A percentile compares a stretch with the other conserved stretches of the same genome.
These are phyloP conservation scores for Pleurotus pulmonarius DNA, from an alignment of 768 basidiomycete species.

Conservation along the genomic window DNA sequence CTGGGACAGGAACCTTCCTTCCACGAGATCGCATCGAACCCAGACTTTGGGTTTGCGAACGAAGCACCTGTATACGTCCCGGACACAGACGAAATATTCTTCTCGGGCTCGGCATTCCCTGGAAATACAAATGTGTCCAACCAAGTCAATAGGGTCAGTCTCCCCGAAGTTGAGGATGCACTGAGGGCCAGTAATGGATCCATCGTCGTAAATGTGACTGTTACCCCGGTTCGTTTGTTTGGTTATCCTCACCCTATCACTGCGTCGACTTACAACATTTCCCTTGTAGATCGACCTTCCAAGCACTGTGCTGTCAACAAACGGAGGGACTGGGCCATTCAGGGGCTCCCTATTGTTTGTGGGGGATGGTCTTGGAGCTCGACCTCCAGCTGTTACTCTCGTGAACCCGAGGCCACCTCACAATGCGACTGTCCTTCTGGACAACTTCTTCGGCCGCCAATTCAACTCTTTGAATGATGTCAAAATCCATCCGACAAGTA, in stretches of 20 bases:
- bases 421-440: slow-evolving; percentile 65
- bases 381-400: slow-evolving; percentile 58
- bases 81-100: slow-evolving; percentile 66
- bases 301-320: slow-evolving; percentile 62
- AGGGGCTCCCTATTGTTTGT: slow-evolving; percentile 54
- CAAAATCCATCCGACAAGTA: slow-evolving; percentile 62
- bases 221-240: slow-evolving; percentile 31
- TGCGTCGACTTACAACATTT: slow-evolving; percentile 3
- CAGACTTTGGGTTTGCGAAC: slow-evolving; percentile 68
- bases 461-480: slow-evolving; percentile 83
- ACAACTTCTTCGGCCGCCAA: slow-evolving; percentile 76
- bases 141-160: slow-evolving; percentile 55
- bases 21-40: slow-evolving; percentile 54
- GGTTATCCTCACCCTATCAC: not conserved
- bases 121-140: slow-evolving; percentile 51
- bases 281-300: slow-evolving; percentile 49
- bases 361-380: slow-evolving; percentile 60
- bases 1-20: slow-evolving; percentile 58
- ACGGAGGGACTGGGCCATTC: slow-evolving; percentile 67
- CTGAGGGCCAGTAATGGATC: slow-evolving; percentile 28
- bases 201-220: slow-evolving; percentile 41
- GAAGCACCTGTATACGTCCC: slow-evolving; percentile 71
- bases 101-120: slow-evolving; percentile 57
- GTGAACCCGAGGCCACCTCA: slow-evolving; percentile 62
- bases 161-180: slow-evolving; percentile 50